A percentile compares a stretch with the other conserved stretches of the same genome.
Evolutionary conservation across 1,284 basidiomycete species (phyloP).

Genomic region (Polyporus tsugae): DNA sequence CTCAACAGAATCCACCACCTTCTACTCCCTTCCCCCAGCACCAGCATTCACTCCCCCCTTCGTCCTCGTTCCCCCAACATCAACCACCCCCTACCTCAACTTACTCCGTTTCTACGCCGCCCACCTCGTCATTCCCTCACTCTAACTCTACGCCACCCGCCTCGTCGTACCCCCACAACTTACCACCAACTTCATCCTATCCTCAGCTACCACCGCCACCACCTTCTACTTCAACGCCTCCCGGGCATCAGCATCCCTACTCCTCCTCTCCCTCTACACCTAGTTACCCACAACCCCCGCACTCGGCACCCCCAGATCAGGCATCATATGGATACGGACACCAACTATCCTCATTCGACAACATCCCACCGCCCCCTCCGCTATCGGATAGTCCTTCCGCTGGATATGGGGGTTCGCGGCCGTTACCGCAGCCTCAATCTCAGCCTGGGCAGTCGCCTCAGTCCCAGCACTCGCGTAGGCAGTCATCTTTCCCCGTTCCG

Average conservation of each 20-base stretch:
- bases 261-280: conserved; percentile 20
- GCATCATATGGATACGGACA: conserved; percentile 29
- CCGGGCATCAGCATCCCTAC: conserved; percentile 26
- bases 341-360: conserved; percentile 44
- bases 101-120: conserved; percentile 19
- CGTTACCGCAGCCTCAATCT: conserved; percentile 51
- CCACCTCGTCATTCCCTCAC: conserved; percentile 16
- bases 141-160: conserved; percentile 5
- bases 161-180: conserved; percentile 22
- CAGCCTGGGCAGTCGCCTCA: conserved; percentile 25
- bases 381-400: conserved; percentile 45
- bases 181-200: conserved; percentile 45
- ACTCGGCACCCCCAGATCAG: conserved; percentile 33
- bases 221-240: conserved; percentile 20
- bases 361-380: conserved; percentile 42
- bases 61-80: conserved; percentile 28
- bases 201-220: conserved; percentile 31
- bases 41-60: conserved; percentile 16
- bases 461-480: conserved; percentile 26
- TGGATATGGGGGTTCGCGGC: conserved; percentile 56
- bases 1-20: conserved; percentile 37
- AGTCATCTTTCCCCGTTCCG: conserved; percentile 35
- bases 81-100: conserved; percentile 18
- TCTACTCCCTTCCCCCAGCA: conserved; percentile 15
- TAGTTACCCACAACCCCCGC: conserved; percentile 16